Base-by-base conservation (phyloP, 129 eudicot genomes). In the Erigeron canadensis region DNA sequence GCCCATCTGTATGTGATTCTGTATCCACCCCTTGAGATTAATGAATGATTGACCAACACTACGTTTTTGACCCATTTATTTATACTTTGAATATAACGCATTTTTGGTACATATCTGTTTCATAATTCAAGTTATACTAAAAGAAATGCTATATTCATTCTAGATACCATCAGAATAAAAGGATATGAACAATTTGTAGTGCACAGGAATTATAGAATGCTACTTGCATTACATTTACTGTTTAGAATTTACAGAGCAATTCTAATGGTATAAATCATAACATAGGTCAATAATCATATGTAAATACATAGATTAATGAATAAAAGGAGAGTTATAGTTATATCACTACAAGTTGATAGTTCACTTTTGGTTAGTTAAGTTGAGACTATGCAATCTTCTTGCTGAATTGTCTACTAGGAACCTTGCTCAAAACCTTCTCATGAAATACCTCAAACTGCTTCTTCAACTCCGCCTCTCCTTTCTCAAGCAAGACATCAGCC, bases 401-500 rank as follows among this genome's bases (percentile, higher is more conserved):
- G 70, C 87, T 90, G 73, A 71, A 23, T 10, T 81, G 72, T 55
- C 84, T 86, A 69, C 79, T 79, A 0, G 96, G 97, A 56, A 91
- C 82, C 84, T 83, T 88, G 78, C 93, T 91, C 78, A 91, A 81
- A 74, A 91, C 88, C 84, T 84, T 86, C 10, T 56, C 88, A 39
- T 88, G 76, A 54, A 88, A 78, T 43, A 84, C 86, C 6, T 85
- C 97, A 70, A 77, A 91, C 12, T 91, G 97, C 72, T 88, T 88
- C 79, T 86, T 86, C 42, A 91, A 16, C 82, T 88, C 93, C 6
- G 47, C 76, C 66, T 81, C 85, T 5, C 88, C 97, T 68, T 82
- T 88, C 83, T 92, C 98, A 45, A 86, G 87, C 61, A 83, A 81
- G 1, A 88, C 75, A 72, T 93, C 98, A 8, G 88, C 82, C 65